Conservation (phyloP, 768 basidiomycete species). For the Agaricus subrufescens region DNA sequence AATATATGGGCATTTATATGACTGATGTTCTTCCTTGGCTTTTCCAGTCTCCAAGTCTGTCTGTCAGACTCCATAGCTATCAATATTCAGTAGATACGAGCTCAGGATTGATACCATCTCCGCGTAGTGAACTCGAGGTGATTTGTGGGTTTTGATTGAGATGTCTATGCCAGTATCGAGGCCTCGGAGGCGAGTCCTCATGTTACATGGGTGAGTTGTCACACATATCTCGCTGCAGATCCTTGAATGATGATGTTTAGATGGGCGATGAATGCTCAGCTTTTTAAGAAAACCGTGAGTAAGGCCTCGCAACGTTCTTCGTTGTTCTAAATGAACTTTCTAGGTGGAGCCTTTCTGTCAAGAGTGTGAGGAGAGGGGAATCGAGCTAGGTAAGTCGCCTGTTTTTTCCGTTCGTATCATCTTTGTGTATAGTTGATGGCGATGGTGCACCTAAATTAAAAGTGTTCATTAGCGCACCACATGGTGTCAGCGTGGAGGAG, state of each 20-base stretch:
- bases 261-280: conserved; percentile 4
- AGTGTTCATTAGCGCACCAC: conserved; percentile 7
- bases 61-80: too few species aligned
- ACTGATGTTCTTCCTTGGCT: too few species aligned
- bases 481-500: conserved; percentile 7
- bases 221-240: neutral
- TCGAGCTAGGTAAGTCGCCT: conserved; percentile 4
- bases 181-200: conserved; percentile 1
- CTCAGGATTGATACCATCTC: too few species aligned
- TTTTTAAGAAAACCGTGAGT: conserved; percentile 3
- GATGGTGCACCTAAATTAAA: neutral
- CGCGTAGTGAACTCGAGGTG: neutral
- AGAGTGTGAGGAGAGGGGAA: conserved; percentile 5
- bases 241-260: neutral
- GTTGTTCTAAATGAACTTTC: neutral
- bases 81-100: too few species aligned
- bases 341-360: conserved; percentile 7
- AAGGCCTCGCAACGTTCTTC: neutral
- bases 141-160: neutral
- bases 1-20: too few species aligned
- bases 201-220: conserved; percentile 6
- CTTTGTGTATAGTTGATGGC: neutral
- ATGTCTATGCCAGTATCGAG: neutral
- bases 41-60: too few species aligned
- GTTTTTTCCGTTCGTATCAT: neutral